Conservation (phyloP, 371 early-diverging fungal species). For the Catenaria anguillulae region DNA sequence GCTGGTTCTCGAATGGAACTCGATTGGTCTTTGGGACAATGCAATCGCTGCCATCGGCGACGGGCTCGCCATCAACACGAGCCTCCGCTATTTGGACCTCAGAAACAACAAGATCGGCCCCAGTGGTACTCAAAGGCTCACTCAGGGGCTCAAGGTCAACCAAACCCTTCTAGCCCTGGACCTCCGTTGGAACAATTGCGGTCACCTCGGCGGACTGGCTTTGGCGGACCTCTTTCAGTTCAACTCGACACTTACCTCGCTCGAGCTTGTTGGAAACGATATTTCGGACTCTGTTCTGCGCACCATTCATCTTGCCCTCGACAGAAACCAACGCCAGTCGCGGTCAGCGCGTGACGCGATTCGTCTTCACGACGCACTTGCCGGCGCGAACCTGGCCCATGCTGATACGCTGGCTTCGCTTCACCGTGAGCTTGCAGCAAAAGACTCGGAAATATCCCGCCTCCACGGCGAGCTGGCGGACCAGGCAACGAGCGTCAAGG, state of each 20-base stretch:
- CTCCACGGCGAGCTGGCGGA: not conserved
- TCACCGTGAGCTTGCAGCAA: not conserved
- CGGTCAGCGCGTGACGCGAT: not conserved
- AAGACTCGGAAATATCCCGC: not conserved
- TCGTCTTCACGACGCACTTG: not conserved
- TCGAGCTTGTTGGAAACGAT: slow-evolving; percentile 30
- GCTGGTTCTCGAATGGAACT: slow-evolving; percentile 36
- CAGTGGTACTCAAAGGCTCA: slow-evolving; percentile 19
- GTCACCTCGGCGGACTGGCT: slow-evolving; percentile 28
- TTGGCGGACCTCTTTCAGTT: slow-evolving; percentile 27
- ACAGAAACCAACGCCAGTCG: not conserved
- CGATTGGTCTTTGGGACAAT: slow-evolving; percentile 36
- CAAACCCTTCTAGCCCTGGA: slow-evolving; percentile 21
- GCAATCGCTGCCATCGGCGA: slow-evolving; percentile 28
- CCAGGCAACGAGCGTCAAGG: not conserved
- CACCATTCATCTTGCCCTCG: not conserved
- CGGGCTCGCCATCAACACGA: slow-evolving; percentile 26
- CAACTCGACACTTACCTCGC: slow-evolving; percentile 21
- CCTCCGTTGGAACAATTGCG: slow-evolving; percentile 34
- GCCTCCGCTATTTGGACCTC: slow-evolving; percentile 26
- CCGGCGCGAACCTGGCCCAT: not conserved
- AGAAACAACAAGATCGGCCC: slow-evolving; percentile 36
- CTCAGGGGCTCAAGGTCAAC: slow-evolving; percentile 25
- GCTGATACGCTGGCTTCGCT: not conserved
- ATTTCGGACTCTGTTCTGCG: slow-evolving; percentile 18